Evolutionary conservation across 2,329 filamentous ascomycete genomes (phyloP).

Genomic region (Verticillium isaacii): DNA sequence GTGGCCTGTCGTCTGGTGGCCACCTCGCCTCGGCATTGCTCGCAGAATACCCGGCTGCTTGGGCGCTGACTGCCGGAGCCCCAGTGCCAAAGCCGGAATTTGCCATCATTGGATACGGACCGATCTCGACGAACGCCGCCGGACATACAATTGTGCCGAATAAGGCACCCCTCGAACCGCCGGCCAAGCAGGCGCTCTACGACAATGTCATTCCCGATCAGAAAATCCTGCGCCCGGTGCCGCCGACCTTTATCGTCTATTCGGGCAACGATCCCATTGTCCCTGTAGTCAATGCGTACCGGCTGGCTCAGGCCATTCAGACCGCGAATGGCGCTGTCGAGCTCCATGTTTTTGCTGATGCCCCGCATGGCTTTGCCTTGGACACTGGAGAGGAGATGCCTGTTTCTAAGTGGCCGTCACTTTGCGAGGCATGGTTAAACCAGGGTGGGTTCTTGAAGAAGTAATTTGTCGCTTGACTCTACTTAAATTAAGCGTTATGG

Average conservation of each 20-base stretch:
- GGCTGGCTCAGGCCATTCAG: conserved; percentile 11
- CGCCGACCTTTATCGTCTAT: conserved; percentile 16
- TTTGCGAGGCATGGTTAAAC: conserved; percentile 14
- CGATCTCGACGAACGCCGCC: conserved; percentile 17
- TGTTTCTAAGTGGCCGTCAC: conserved; percentile 11
- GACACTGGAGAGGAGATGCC: conserved; percentile 12
- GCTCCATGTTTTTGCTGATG: conserved; percentile 15
- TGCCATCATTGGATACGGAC: conserved; percentile 16
- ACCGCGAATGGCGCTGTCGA: conserved; percentile 11
- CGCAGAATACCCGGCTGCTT: conserved; percentile 13
- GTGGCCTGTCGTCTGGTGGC: conserved; percentile 16
- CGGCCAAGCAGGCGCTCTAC: conserved; percentile 17
- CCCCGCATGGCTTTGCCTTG: conserved; percentile 15
- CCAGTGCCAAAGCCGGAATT: conserved; percentile 11
- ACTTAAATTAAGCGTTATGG: no score
- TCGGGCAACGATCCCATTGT: conserved; percentile 14
- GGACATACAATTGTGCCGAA: conserved; percentile 13
- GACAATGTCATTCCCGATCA: conserved; percentile 15
- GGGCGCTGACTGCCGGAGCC: conserved; percentile 6
- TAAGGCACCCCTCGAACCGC: conserved; percentile 15
- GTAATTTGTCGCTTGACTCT: no score
- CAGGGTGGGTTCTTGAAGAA: conserved; percentile 4
- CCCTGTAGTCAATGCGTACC: conserved; percentile 16
- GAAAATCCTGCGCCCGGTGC: conserved; percentile 11
- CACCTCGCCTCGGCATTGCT: conserved; percentile 15